A percentile compares a stretch with the other conserved stretches of the same genome.
These are phyloP conservation scores for Chrysanthemum makinoi DNA, from an alignment of 129 eudicot genomes.

Conservation along the genomic window DNA sequence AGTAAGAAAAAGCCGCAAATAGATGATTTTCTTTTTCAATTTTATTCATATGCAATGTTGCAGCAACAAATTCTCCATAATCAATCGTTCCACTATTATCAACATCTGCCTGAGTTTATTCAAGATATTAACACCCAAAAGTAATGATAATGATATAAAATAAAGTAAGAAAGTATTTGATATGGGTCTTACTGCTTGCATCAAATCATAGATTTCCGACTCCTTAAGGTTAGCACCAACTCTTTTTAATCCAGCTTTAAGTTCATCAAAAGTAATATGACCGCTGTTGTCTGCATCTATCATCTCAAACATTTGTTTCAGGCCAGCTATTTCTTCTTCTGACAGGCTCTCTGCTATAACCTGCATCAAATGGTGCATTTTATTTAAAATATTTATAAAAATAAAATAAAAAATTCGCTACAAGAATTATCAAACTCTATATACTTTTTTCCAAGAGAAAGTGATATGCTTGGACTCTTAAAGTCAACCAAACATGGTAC, in stretches of 20 bases:
- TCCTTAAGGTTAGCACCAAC: slow-evolving; percentile 70
- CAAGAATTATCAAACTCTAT: background rate
- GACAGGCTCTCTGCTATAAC: slow-evolving; percentile 61
- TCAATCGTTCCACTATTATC: slow-evolving; percentile 68
- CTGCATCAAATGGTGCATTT: slow-evolving; percentile 30
- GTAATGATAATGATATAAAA: background rate
- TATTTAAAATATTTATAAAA: background rate
- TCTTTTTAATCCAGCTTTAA: slow-evolving; percentile 53
- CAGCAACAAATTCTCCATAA: slow-evolving; percentile 67
- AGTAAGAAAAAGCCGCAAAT: slow-evolving; percentile 59
- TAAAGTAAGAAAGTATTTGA: background rate
- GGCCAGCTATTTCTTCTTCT: slow-evolving; percentile 72
- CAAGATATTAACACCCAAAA: background rate
- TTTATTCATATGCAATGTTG: slow-evolving; percentile 66
- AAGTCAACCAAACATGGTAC: slow-evolving; percentile 2
- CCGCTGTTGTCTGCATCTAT: slow-evolving; percentile 68
- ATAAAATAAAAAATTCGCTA: background rate
- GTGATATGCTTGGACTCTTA: slow-evolving; percentile 19
- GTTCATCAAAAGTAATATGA: slow-evolving; percentile 64
- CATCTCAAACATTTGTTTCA: slow-evolving; percentile 70
- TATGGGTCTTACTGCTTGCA: slow-evolving; percentile 60
- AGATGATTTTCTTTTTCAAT: slow-evolving; percentile 59
- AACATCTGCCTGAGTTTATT: slow-evolving; percentile 50
- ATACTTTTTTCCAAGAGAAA: background rate
- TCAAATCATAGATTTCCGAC: slow-evolving; percentile 66